Conservation (phyloP, 345 rosid species). For the Heritiera littoralis region DNA sequence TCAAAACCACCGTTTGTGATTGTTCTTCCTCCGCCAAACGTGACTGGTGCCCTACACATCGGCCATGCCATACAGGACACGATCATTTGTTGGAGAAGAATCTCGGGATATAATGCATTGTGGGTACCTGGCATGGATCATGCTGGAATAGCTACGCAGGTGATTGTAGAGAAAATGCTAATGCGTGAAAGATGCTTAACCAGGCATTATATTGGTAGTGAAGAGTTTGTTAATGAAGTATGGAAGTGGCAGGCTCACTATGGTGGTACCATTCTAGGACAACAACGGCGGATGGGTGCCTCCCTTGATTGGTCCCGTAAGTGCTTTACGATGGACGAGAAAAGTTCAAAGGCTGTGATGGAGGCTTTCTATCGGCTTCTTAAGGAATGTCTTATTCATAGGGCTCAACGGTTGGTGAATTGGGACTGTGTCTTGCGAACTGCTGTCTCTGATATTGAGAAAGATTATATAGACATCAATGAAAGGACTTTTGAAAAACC, state of each 20-base stretch:
- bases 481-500: too few relatives aligned
- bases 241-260: conserved; percentile 89
- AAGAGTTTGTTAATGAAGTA: conserved; percentile 76
- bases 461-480: too few relatives aligned
- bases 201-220: conserved; percentile 94
- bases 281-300: too few relatives aligned
- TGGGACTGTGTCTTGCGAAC: too few relatives aligned
- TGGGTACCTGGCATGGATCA: conserved; percentile 98
- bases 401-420: too few relatives aligned
- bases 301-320: too few relatives aligned
- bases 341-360: too few relatives aligned
- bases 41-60: conserved; percentile 92
- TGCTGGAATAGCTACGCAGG: conserved; percentile 99
- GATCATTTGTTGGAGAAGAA: conserved; percentile 88
- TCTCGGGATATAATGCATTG: conserved; percentile 89
- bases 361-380: too few relatives aligned
- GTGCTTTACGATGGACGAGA: too few relatives aligned
- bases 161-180: conserved; percentile 86
- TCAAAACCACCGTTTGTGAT: conserved; percentile 73
- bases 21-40: conserved; percentile 98
- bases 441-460: too few relatives aligned
- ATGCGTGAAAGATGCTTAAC: conserved; percentile 76
- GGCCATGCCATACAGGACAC: conserved; percentile 97
- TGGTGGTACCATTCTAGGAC: conserved; percentile 68
- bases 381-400: too few relatives aligned